phyloP scores from a whole-genome alignment of 805 yeast genomes.

The fission yeast (Schizosaccharomyces pombe) region DNA sequence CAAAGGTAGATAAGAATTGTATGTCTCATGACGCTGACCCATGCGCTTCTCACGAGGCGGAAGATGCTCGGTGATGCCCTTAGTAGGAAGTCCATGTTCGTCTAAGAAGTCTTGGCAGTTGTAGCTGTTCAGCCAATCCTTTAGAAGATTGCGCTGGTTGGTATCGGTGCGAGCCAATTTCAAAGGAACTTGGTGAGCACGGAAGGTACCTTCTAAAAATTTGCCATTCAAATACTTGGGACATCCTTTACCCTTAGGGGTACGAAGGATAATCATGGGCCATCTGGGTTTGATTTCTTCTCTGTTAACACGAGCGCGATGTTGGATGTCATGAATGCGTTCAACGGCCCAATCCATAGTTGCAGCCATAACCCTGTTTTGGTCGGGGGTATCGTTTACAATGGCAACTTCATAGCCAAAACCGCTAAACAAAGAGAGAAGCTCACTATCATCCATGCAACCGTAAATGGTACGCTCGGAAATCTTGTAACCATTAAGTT shows the following conservation, averaged over 20 bases:
- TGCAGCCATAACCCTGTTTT: constrained; percentile 9
- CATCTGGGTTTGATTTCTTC: constrained; percentile 10
- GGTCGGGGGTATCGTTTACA: constrained; percentile 7
- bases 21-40: constrained; percentile 10
- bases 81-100: constrained; percentile 8
- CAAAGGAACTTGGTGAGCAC: constrained; percentile 11
- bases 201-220: constrained; percentile 11
- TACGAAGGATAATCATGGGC: constrained; percentile 11
- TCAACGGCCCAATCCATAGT: constrained; percentile 10
- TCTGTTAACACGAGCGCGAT: constrained; percentile 9
- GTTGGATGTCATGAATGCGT: constrained; percentile 9
- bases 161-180: constrained; percentile 9
- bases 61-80: constrained; percentile 7
- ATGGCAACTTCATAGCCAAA: constrained; percentile 10
- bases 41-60: constrained; percentile 8
- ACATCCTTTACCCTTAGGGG: constrained; percentile 11
- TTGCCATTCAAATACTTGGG: constrained; percentile 9
- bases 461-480: constrained; percentile 11
- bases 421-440: constrained; percentile 9
- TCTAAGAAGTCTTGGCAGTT: constrained; percentile 7
- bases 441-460: constrained; percentile 10
- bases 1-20: constrained; percentile 8
- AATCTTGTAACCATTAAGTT: constrained; percentile 11
- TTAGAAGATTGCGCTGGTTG: constrained; percentile 8
- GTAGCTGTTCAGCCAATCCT: constrained; percentile 9